These are phyloP conservation scores for Arxiozyma slooffiae DNA, from an alignment of 1,139 yeast genomes.

Conservation along the genomic window DNA sequence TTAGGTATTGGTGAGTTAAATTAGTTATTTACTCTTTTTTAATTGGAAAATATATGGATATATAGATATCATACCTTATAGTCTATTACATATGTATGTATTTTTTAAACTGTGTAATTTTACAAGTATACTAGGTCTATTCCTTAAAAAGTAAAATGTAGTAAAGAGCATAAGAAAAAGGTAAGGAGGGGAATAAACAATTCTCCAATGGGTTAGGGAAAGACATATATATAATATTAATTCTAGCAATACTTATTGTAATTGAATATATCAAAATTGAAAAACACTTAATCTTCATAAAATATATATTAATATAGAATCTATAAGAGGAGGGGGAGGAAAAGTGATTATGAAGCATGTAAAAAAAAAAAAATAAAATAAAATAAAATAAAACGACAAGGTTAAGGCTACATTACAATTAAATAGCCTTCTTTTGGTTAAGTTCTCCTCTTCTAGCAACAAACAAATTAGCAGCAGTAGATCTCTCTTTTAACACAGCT, in stretches of 20 bases:
- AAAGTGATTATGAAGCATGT: not conserved
- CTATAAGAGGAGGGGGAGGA: not conserved
- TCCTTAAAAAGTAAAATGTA: not conserved
- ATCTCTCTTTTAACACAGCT: constrained; percentile 71
- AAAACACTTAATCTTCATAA: no score
- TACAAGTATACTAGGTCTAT: not conserved
- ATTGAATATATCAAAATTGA: no score
- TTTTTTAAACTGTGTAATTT: not conserved
- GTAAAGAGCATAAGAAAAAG: no score
- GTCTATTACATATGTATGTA: not conserved
- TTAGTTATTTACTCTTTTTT: not conserved
- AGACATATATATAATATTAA: no score
- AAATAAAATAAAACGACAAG: no score
- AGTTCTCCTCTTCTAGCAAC: constrained; percentile 31
- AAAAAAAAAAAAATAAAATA: no score
- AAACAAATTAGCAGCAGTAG: constrained; percentile 32
- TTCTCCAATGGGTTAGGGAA: not conserved
- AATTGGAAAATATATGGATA: not conserved
- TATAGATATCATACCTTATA: not conserved
- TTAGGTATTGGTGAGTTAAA: constrained; percentile 24
- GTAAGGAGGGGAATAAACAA: no score
- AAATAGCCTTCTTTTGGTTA: constrained; percentile 14
- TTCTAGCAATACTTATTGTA: no score
- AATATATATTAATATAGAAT: no score
- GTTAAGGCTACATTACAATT: not conserved